Evolutionary conservation across 2,329 filamentous ascomycete species (phyloP).

Genomic region (Fusarium burgessii): DNA sequence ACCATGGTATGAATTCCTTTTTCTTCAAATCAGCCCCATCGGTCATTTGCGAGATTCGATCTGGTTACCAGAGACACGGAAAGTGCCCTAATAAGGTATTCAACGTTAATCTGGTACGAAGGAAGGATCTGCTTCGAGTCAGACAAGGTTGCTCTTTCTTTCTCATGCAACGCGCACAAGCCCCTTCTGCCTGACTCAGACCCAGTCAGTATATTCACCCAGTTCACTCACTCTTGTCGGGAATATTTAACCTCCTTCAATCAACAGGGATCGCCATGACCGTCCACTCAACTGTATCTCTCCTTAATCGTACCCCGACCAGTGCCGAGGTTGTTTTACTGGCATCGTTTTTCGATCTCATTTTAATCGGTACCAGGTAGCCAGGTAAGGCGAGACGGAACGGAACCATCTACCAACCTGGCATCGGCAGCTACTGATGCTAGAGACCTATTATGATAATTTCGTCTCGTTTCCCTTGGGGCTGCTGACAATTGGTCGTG

Average conservation of each 20-base stretch:
- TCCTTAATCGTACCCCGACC: neutral
- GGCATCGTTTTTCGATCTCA: neutral
- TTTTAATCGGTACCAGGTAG: slow-evolving; percentile 1
- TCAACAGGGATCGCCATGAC: neutral
- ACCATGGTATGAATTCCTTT: neutral
- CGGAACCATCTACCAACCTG: slow-evolving; percentile 6
- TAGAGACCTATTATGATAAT: slow-evolving; percentile 5
- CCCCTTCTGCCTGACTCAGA: slow-evolving; percentile 19
- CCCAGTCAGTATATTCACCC: neutral
- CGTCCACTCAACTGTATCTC: neutral
- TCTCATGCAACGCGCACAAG: slow-evolving; percentile 10
- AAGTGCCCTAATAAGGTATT: neutral
- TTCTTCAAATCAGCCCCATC: neutral
- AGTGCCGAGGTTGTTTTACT: neutral
- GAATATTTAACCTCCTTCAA: neutral
- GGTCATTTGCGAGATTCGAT: slow-evolving; percentile 7
- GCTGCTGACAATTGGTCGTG: neutral
- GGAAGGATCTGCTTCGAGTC: slow-evolving; percentile 11
- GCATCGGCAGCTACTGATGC: slow-evolving; percentile 22
- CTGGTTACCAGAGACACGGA: neutral
- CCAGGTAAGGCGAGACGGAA: slow-evolving; percentile 4
- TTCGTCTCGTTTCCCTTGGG: neutral
- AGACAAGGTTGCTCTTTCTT: slow-evolving; percentile 8
- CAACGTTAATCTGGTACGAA: neutral
- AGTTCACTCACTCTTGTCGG: neutral